Conservation (phyloP, 2,329 filamentous ascomycete species). For the Didymosphaeria variabile region DNA sequence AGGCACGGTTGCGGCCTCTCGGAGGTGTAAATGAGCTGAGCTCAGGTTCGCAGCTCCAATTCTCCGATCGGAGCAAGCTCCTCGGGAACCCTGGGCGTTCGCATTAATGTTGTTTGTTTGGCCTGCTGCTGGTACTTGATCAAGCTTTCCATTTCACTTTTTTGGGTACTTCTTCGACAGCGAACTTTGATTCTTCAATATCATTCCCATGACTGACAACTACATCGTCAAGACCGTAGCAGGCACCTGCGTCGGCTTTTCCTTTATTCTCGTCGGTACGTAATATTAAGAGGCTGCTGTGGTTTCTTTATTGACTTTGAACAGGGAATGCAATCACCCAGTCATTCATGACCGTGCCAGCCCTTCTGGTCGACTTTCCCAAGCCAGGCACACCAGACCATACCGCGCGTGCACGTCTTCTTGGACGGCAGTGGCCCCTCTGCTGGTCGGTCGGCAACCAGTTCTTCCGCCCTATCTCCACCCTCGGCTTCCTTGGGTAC, state of each 20-base stretch:
- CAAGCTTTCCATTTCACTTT: not conserved
- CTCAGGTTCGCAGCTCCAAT: not conserved
- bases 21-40: conserved; percentile 3
- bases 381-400: conserved; percentile 52
- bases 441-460: conserved; percentile 62
- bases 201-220: conserved; percentile 42
- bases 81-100: not conserved
- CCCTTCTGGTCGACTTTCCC: conserved; percentile 59
- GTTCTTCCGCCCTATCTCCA: conserved; percentile 63
- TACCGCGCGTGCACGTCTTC: conserved; percentile 53
- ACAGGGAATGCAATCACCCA: conserved; percentile 63
- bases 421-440: conserved; percentile 60
- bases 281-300: not conserved
- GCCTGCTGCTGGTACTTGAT: not conserved
- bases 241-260: conserved; percentile 58
- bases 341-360: conserved; percentile 62
- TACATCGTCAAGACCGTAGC: conserved; percentile 51
- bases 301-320: conserved; percentile 10
- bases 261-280: conserved; percentile 60
- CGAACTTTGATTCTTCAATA: not conserved
- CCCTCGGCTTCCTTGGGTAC: conserved; percentile 59
- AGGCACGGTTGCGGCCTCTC: conserved; percentile 1
- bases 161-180: not conserved
- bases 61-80: conserved; percentile 3
- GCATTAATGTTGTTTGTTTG: conserved; percentile 8